Percentiles rank a stretch among this genome's conserved stretches.
These are phyloP conservation scores for Penicillium macrosclerotiorum DNA, from an alignment of 495 filamentous ascomycete genomes.

Conservation along the genomic window DNA sequence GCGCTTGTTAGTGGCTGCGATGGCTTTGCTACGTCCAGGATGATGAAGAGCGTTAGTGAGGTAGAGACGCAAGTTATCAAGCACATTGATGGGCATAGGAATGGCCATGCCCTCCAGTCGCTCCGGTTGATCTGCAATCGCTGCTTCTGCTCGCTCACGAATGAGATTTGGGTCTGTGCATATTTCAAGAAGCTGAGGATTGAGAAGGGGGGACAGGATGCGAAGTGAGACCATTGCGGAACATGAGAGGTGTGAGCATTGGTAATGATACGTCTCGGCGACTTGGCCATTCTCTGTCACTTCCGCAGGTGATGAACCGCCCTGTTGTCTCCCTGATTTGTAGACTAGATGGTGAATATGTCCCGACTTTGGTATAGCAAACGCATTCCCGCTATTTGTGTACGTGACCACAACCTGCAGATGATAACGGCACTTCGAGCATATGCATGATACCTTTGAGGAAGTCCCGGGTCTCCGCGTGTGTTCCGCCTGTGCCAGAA, in stretches of 20 bases:
- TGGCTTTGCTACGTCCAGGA: conserved; percentile 45
- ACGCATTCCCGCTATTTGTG: conserved; percentile 16
- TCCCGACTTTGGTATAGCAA: conserved; percentile 8
- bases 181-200: conserved; percentile 44
- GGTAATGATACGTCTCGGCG: conserved; percentile 48
- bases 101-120: conserved; percentile 53
- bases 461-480: conserved; percentile 33
- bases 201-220: conserved; percentile 53
- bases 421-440: conserved; percentile 56
- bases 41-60: conserved; percentile 58
- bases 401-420: conserved; percentile 51
- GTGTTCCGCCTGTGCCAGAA: conserved; percentile 37
- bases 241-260: conserved; percentile 60
- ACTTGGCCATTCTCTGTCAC: conserved; percentile 33
- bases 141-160: conserved; percentile 48
- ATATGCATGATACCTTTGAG: conserved; percentile 54
- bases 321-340: conserved; percentile 32
- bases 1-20: conserved; percentile 67
- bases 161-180: conserved; percentile 58
- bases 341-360: conserved; percentile 52
- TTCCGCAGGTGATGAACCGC: conserved; percentile 21
- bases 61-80: conserved; percentile 59
- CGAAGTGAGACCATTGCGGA: conserved; percentile 53
- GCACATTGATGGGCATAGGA: conserved; percentile 47
- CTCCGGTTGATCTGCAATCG: conserved; percentile 54